A percentile compares a stretch with the other conserved stretches of the same genome.
phyloP scores from a whole-genome alignment of 768 basidiomycete species.

The Jaapia argillacea region DNA sequence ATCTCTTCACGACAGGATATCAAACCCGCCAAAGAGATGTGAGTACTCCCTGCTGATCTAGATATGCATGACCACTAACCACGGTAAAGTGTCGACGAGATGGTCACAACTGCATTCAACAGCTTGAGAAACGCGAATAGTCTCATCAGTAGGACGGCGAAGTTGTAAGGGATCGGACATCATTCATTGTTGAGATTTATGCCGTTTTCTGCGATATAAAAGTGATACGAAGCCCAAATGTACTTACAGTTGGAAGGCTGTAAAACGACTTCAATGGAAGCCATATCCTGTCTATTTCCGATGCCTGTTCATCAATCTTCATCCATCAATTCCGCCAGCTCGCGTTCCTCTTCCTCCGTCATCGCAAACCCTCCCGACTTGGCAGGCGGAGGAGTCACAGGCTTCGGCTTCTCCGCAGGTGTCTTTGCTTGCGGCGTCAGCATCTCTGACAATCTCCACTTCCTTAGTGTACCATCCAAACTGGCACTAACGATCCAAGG shows the following conservation, averaged over 20 bases:
- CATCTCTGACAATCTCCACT: slow-evolving; percentile 68
- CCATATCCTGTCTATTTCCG: too few species aligned
- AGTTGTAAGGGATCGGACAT: too few species aligned
- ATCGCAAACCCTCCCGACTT: slow-evolving; percentile 25
- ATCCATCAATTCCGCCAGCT: slow-evolving; percentile 73
- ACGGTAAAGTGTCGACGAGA: slow-evolving; percentile 60
- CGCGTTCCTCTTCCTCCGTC: slow-evolving; percentile 85
- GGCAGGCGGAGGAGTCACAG: neutral
- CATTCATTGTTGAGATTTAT: too few species aligned
- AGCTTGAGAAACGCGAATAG: neutral
- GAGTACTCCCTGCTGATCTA: too few species aligned
- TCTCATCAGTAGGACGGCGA: neutral
- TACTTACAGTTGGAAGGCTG: too few species aligned
- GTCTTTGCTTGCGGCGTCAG: neutral
- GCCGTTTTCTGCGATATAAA: too few species aligned
- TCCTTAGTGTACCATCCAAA: slow-evolving; percentile 80
- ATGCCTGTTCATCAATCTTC: slow-evolving; percentile 15
- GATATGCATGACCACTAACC: neutral
- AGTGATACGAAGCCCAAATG: too few species aligned
- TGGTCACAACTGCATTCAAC: slow-evolving; percentile 50
- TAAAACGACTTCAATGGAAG: too few species aligned
- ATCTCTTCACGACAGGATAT: slow-evolving; percentile 40
- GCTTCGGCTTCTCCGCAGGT: neutral
- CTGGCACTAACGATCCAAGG: slow-evolving; percentile 80
- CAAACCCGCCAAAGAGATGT: slow-evolving; percentile 82